Evolutionary conservation across 1,284 basidiomycete species (phyloP), one percentile per base, ranked within the genome.

Genomic region (Stygiomarasmius scandens): DNA sequence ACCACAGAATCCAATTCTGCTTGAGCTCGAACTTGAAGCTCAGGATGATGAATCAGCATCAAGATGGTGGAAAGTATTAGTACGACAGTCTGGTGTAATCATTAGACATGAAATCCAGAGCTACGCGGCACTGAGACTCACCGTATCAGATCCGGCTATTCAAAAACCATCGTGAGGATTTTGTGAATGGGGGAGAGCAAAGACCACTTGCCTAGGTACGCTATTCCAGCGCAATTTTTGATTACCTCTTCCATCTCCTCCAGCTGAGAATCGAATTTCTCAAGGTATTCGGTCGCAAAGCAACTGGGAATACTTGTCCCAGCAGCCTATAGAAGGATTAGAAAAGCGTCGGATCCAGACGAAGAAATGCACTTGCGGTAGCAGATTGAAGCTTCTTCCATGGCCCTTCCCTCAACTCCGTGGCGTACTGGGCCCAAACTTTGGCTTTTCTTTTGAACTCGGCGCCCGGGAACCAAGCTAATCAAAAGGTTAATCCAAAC

Each of bases 1-100:
- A 74, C 61, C 22, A 78, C 72, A 3, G 56, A 36, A 56, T 77
- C 74, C n/a, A 79, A 63, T 59, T 77, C 73, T 10, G 60, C 62
- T 57, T 76, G 76, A 0, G 74, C 76, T 43, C 65, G 68, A 23
- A 58, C 56, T 49, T 74, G 72, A 8, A 32, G 6, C 29, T 32
- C 29, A 32, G 29, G 29, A 32, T 32, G 29, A 12, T 32, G 29
- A 32, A 32, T 32, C 29, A 32, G 12, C 29, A 32, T 32, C 29
- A 32, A 32, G 12, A 32, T 32, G 29, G 29, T 32, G 6, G 29
- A 32, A 32, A 32, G 29, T 12, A 32, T 12, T 32, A 32, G 29
- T 5, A 12, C 29, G 12, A 32, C 29, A 32, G 29, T 32, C 29
- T 32, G n/a, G n/a, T n/a, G n/a, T n/a, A n/a, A n/a, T n/a, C n/a